Evolutionary conservation across 2,329 filamentous ascomycete species (phyloP), one percentile per base, ranked within the genome.

Genomic region (Diplodia corticola): DNA sequence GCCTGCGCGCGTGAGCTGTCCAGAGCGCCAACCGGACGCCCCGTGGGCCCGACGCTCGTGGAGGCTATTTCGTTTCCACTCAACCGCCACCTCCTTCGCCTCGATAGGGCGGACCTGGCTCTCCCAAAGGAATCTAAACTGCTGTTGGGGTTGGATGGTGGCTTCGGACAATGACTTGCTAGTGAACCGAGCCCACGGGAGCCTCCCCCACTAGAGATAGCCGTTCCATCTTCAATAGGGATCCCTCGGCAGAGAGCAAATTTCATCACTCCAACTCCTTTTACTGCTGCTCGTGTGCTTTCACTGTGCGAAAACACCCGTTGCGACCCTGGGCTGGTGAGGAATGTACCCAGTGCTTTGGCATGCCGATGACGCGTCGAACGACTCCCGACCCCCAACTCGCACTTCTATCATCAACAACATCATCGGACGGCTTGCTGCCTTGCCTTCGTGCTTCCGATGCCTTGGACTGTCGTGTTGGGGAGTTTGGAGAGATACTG

Each of bases 401-500:
- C 12, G 54, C 33, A 13, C 13, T 35, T 49, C 28, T 24, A 20
- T 33, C 44, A 17, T 49, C 40, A 9, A 22, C 20, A 49, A 28
- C 44, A 30, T 49, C 44, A 20, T 20, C 12, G 15, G 7, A 24
- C 15, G 44, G 9, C 6, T 28, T n/a, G 28, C 28, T 12, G 7
- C 15, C 44, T 22, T 61, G n/a, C 28, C 28, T 15, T 28, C 4
- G 17, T 17, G 28, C n/a, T 44, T 17, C 28, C 28, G n/a, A n/a
- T 61, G 40, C 57, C 50, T 35, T 15, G 35, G 50, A 55, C 15
- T n/a, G 35, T n/a, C 35, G 37, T 20, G 46, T 24, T 20, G 49
- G 40, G 60, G 68, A 46, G 54, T 33, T 22, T 22, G 40, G 13
- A 17, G 22, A 35, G 33, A 24, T 12, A 80, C 84, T 76, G 77